These are phyloP conservation scores for Geranomyces michiganensis DNA, from an alignment of 192 early-diverging fungal species.

Conservation along the genomic window DNA sequence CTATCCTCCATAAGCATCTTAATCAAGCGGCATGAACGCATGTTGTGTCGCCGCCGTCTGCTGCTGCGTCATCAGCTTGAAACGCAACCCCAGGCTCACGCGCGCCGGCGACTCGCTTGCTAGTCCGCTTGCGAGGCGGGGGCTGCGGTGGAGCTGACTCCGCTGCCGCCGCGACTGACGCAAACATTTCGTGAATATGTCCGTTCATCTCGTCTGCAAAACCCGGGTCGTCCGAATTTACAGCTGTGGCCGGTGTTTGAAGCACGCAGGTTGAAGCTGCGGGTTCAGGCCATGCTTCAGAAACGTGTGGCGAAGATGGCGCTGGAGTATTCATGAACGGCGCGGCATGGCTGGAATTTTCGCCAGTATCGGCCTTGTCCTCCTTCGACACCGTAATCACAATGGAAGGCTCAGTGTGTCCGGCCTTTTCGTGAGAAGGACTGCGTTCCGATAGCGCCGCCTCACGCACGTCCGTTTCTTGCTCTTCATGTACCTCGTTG, in stretches of 20 bases:
- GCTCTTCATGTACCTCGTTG: not conserved
- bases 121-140: constrained; percentile 5
- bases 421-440: too few species aligned
- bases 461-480: not conserved
- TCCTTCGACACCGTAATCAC: too few species aligned
- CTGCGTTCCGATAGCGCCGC: too few species aligned
- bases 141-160: not conserved
- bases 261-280: not conserved
- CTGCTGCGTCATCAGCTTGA: not conserved
- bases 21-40: too few species aligned
- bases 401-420: too few species aligned
- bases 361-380: too few species aligned
- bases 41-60: too few species aligned
- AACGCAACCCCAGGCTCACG: too few species aligned
- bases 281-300: not conserved
- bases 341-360: too few species aligned
- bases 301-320: not conserved
- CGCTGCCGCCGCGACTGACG: not conserved
- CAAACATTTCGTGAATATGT: constrained; percentile 12
- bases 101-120: not conserved
- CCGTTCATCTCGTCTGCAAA: constrained; percentile 14
- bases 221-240: not conserved
- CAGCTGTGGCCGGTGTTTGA: not conserved
- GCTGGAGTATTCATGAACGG: too few species aligned
- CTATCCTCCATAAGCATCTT: too few species aligned